Percentiles rank a stretch among this genome's conserved stretches.
Evolutionary conservation across 2,329 filamentous ascomycete species (phyloP).

Genomic region (Fusarium nygamai): DNA sequence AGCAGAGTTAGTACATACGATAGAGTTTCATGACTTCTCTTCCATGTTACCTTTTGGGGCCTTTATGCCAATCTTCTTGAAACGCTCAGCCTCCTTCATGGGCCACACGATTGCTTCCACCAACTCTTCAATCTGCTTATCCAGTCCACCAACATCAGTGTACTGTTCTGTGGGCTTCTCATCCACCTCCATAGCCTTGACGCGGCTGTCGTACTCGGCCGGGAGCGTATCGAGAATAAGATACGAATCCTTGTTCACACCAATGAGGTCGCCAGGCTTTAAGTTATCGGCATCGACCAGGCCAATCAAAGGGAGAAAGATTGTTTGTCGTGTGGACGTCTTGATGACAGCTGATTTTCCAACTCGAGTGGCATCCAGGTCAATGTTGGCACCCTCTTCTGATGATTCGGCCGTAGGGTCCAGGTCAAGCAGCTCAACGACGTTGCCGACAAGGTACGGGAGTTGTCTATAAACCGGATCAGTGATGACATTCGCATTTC

Average conservation of each 20-base stretch:
- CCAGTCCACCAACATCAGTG: constrained; percentile 94
- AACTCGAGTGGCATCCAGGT: constrained; percentile 93
- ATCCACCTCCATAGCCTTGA: constrained; percentile 99
- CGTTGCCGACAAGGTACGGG: constrained; percentile 97
- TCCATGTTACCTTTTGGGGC: constrained; percentile 85
- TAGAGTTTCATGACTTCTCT: constrained; percentile 59
- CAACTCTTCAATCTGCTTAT: constrained; percentile 99
- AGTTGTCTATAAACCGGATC: constrained; percentile 74
- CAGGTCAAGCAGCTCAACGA: constrained; percentile 95
- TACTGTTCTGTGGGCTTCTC: constrained; percentile 99
- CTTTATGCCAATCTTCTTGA: constrained; percentile 99
- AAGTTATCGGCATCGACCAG: constrained; percentile 95
- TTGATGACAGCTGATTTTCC: constrained; percentile 99
- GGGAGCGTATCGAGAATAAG: constrained; percentile 95
- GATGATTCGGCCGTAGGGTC: constrained; percentile 96
- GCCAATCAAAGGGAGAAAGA: constrained; percentile 96
- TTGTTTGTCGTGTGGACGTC: constrained; percentile 97
- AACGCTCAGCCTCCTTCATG: constrained; percentile 99
- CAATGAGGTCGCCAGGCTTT: constrained; percentile 95
- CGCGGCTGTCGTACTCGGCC: constrained; percentile 97
- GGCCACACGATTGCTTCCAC: constrained; percentile 99
- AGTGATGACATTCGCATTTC: not conserved
- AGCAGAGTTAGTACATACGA: constrained; percentile 81
- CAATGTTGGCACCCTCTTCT: constrained; percentile 98
- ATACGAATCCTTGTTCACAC: constrained; percentile 99